A percentile compares a stretch with the other conserved stretches of the same genome.
phyloP scores from a whole-genome alignment of 2,329 filamentous ascomycete genomes.

The Neoarthrinium moseri region DNA sequence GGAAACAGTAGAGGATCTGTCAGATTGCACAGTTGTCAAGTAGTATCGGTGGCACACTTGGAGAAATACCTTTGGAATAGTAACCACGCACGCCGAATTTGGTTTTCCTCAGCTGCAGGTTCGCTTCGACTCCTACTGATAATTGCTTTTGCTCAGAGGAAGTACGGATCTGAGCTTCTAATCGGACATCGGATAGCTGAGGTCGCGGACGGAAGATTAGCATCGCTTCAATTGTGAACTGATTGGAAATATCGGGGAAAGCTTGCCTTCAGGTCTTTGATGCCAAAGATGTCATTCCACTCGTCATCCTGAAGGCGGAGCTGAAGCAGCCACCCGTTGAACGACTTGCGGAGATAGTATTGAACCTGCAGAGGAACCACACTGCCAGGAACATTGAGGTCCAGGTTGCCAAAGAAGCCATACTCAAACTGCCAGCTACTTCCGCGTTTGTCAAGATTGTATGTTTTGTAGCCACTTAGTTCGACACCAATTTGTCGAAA shows the following conservation, averaged over 20 bases:
- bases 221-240: neutral
- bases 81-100: no score
- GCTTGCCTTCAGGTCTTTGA: neutral
- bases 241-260: neutral
- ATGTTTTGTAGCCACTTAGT: neutral
- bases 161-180: no score
- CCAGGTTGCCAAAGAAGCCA: neutral
- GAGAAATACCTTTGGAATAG: neutral
- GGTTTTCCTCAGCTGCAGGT: no score
- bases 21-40: neutral
- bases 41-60: neutral
- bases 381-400: neutral
- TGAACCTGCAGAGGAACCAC: neutral
- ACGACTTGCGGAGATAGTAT: neutral
- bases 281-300: neutral
- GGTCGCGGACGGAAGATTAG: neutral
- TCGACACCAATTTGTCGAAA: neutral
- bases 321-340: neutral
- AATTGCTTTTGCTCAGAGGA: no score
- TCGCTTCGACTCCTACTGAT: no score
- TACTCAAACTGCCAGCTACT: neutral
- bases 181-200: neutral
- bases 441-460: neutral
- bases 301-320: neutral
- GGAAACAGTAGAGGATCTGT: neutral